Base-by-base conservation (phyloP, 768 basidiomycete genomes). In the Pleurotus eryngii region DNA sequence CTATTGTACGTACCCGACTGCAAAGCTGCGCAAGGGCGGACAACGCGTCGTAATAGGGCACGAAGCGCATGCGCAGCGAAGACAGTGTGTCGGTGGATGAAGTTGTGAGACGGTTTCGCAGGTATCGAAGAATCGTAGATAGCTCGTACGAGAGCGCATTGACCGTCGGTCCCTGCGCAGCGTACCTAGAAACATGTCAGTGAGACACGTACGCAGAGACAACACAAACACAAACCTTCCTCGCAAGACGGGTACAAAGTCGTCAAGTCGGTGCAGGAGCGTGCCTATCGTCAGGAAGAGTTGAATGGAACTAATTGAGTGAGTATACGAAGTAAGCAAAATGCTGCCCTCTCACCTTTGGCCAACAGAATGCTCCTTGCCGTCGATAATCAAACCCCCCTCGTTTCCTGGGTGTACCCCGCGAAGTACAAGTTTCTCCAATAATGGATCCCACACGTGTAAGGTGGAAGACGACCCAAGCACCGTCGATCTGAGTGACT, bases 221-320 rank as follows among this genome's bases (percentile, higher is more conserved):
- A 46, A 26, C 24, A 48, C 40, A 37, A 17, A 9, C 15, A 37
- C 69, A 49, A 56, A 89, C 89, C 78, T 81, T 38, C 63, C 59
- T 46, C 82, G 78, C n/a, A 87, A 65, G 6, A 63, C 60, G 14
- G 69, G 67, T 3, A 85, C 61, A 3, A 89, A 65, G 2, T 70
- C 68, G 51, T 93, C 90, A 5, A 92, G 64, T 18, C 91, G 81
- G 46, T 90, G 82, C 39, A 89, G 65, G 2, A 85, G 67, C 0
- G 83, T 83, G 5, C 91, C 91, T 48, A 93, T 84, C 5, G 74
- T 77, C 27, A 90, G 59, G 68, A 92, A 92, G 5, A 86, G 79
- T 38, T 73, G 69, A 20, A 84, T 68, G 5, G 88, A 66, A 67
- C 89, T 91, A 43, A 35, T 1, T 22, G 56, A 26, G 14, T 49